Evolutionary conservation across 768 basidiomycete species (phyloP).

Genomic region (Melanogaster broomeanus): DNA sequence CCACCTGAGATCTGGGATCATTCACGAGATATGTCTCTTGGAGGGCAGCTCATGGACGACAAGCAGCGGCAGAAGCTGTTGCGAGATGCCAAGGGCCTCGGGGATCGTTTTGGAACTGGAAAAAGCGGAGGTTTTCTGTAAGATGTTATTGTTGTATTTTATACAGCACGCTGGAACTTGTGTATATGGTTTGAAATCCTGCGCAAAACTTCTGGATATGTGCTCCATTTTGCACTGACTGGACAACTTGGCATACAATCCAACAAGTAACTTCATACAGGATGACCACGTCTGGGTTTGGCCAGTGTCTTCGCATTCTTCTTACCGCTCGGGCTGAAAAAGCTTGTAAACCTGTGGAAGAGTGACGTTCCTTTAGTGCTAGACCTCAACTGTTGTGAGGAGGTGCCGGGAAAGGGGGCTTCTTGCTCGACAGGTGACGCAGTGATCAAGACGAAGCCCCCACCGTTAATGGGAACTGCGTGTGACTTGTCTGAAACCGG

Average conservation of each 20-base stretch:
- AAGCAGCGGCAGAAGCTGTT: conserved; percentile 74
- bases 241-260: no score
- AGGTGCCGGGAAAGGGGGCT: not conserved
- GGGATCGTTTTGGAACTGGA: conserved; percentile 80
- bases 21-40: conserved; percentile 83
- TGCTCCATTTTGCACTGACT: no score
- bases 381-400: not conserved
- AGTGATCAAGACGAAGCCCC: not conserved
- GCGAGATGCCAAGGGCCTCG: conserved; percentile 77
- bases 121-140: conserved; percentile 51
- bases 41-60: conserved; percentile 90
- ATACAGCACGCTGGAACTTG: not conserved
- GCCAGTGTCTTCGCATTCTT: no score
- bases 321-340: conserved; percentile 29
- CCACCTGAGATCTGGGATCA: conserved; percentile 88
- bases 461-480: not conserved
- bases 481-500: not conserved
- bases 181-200: no score
- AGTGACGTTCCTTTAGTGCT: not conserved
- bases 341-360: not conserved
- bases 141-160: not conserved
- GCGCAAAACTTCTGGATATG: no score
- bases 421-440: not conserved
- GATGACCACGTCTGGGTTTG: no score
- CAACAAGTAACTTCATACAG: no score